phyloP scores from a whole-genome alignment of 1,284 basidiomycete genomes.

The Sporisorium iseilematis-ciliati region DNA sequence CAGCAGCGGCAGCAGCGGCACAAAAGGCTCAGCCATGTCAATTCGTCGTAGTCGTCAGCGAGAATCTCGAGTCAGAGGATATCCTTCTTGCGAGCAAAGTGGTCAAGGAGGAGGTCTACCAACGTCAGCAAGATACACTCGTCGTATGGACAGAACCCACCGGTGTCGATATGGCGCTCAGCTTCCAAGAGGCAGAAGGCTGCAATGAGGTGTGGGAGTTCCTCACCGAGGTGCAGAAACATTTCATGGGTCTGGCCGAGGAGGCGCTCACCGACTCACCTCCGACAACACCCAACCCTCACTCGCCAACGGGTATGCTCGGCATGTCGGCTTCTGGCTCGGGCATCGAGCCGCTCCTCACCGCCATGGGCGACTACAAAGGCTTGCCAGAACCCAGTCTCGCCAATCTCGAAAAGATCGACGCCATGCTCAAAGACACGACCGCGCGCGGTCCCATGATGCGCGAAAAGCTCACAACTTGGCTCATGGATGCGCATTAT shows the following conservation, averaged over 20 bases:
- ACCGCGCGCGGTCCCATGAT: conserved; percentile 72
- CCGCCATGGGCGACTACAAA: conserved; percentile 48
- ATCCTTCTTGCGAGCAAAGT: conserved; percentile 64
- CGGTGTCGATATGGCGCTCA: conserved; percentile 93
- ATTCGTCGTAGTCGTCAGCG: conserved; percentile 66
- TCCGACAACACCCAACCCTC: conserved; percentile 45
- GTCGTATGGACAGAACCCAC: conserved; percentile 99
- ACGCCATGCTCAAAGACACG: conserved; percentile 62
- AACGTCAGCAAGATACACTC: conserved; percentile 79
- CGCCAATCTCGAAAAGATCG: conserved; percentile 68
- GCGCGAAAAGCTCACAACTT: conserved; percentile 82
- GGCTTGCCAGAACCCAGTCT: conserved; percentile 69
- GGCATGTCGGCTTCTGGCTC: conserved; percentile 50
- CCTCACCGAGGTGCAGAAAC: conserved; percentile 91
- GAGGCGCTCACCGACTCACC: conserved; percentile 56
- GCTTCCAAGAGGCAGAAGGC: conserved; percentile 95
- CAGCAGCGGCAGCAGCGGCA: conserved; percentile 17
- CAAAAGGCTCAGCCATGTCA: conserved; percentile 34
- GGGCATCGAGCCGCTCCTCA: conserved; percentile 46
- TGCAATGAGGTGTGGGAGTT: conserved; percentile 98
- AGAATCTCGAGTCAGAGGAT: conserved; percentile 64
- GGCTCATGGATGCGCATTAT: conserved; percentile 77
- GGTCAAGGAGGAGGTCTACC: conserved; percentile 68
- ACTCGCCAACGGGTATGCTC: conserved; percentile 43
- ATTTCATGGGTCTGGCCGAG: conserved; percentile 72